Evolutionary conservation across 2,329 filamentous ascomycete genomes (phyloP).

Genomic region (Macrophomina pseudophaseolina): DNA sequence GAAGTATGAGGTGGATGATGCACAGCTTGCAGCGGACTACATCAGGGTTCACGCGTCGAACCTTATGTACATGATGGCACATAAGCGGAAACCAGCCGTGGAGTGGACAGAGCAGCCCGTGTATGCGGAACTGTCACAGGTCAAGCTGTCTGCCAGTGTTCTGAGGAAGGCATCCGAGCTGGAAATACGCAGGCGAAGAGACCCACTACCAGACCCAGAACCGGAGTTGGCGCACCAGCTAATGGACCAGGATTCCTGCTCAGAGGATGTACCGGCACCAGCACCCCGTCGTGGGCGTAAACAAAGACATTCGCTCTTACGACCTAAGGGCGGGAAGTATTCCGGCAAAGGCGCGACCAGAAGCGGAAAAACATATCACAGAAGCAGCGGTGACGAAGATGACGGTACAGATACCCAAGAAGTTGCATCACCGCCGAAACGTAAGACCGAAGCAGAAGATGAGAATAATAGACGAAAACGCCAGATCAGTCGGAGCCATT

Average conservation of each 20-base stretch:
- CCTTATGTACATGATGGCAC: constrained; percentile 46
- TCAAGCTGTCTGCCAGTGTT: constrained; percentile 38
- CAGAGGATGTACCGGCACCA: constrained; percentile 31
- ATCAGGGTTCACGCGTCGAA: constrained; percentile 44
- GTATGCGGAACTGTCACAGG: constrained; percentile 38
- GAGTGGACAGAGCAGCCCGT: constrained; percentile 41
- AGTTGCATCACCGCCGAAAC: constrained; percentile 17
- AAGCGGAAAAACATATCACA: constrained; percentile 27
- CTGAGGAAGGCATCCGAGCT: constrained; percentile 39
- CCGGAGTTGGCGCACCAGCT: background rate
- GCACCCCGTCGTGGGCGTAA: constrained; percentile 31
- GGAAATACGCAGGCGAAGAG: constrained; percentile 38
- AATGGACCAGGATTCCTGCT: constrained; percentile 12
- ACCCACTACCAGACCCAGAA: constrained; percentile 30
- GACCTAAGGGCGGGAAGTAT: constrained; percentile 42
- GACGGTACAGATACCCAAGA: constrained; percentile 26
- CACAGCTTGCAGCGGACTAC: constrained; percentile 39
- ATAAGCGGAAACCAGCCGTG: constrained; percentile 37
- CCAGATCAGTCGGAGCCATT: background rate
- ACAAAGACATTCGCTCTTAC: constrained; percentile 41
- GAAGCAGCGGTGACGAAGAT: constrained; percentile 25
- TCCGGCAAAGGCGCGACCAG: constrained; percentile 39
- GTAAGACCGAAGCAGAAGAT: constrained; percentile 25
- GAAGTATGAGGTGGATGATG: constrained; percentile 45
- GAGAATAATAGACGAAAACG: constrained; percentile 15